Base-by-base conservation (phyloP, 257 asterid genomes). In the Fraxinus quadrangulata region DNA sequence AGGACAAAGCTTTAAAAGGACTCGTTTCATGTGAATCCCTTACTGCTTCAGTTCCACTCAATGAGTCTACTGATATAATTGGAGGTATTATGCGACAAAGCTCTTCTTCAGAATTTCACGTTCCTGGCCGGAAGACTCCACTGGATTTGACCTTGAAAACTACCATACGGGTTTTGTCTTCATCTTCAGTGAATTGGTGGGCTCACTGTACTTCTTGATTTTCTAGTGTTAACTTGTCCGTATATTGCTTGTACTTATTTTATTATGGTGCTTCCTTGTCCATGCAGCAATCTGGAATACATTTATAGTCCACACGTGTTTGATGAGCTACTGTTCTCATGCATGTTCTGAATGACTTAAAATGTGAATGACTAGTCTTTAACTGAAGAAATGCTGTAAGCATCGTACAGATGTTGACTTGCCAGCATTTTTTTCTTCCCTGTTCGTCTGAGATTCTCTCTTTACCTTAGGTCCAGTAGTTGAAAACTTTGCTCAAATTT, bases 131-230 rank as follows among this genome's bases (percentile, higher is more conserved):
- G 84, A 88, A 87, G 76, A 82, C 82, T 83, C 98, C 99, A 0
- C 71, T 95, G 75, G 99, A 95, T 88, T 81, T 95, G 88, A 86
- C 97, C n/a, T 84, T 95, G 72, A 95, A 95, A 87, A 89, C 94
- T 81, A 82, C 67, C 40, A 83, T 93, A 90, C 91, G 94, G 30
- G 69, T 95, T 51, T 69, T 87, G 76, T 88, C 90, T 67, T 86
- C 97, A 45, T 86, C 94, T 28, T 87, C 98, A 72, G 93, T 95
- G 78, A 88, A 87, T 73, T 92, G 99, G 99, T 92, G 82, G 84
- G 97, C 70, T 73, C 70, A 34, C 42, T 45, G 65, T 11, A 31
- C 77, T 73, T 75, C 39, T 40, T 83, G 73, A 11, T 70, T 47
- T 42, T 82, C 70, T 63, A 59, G 31, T 14, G 73, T 67, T 74